These are phyloP conservation scores for Ceratocystiopsis brevicomis DNA, from an alignment of 2,329 filamentous ascomycete genomes.

Conservation along the genomic window DNA sequence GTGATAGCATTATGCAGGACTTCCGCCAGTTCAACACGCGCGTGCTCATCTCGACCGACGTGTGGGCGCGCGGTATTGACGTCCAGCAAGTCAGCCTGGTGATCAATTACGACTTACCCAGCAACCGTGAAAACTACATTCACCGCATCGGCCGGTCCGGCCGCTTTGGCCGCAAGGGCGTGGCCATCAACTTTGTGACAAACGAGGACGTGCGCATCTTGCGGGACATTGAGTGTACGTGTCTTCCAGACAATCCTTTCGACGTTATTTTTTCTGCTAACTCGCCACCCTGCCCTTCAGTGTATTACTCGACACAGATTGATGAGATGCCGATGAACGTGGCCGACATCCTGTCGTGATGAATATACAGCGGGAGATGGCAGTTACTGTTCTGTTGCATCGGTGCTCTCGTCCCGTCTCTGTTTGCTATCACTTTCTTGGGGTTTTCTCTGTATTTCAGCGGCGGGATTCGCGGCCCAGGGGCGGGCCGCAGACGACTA, in stretches of 20 bases:
- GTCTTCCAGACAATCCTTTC: neutral
- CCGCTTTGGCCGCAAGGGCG: slow-evolving; percentile 91
- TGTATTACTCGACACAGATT: slow-evolving; percentile 92
- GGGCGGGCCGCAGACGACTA: too few species aligned
- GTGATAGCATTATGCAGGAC: slow-evolving; percentile 98
- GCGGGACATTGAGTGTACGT: slow-evolving; percentile 79
- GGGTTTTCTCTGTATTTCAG: too few species aligned
- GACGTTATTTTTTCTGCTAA: neutral
- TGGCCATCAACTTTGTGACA: slow-evolving; percentile 98
- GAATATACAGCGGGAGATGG: neutral
- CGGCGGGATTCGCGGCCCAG: too few species aligned
- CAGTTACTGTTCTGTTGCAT: too few species aligned
- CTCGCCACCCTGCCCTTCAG: slow-evolving; percentile 19
- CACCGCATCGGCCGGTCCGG: slow-evolving; percentile 93
- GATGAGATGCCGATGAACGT: slow-evolving; percentile 99
- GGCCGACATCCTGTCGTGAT: slow-evolving; percentile 31
- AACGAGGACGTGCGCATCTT: slow-evolving; percentile 95
- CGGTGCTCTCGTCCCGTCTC: too few species aligned
- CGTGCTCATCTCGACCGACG: slow-evolving; percentile 91
- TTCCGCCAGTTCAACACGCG: slow-evolving; percentile 93
- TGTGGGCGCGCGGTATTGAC: slow-evolving; percentile 96
- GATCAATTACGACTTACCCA: slow-evolving; percentile 97
- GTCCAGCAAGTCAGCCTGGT: slow-evolving; percentile 96
- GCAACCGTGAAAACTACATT: slow-evolving; percentile 99
- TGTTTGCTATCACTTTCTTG: too few species aligned